Evolutionary conservation across 495 filamentous ascomycete genomes (phyloP), one percentile per base, ranked within the genome.

Genomic region (Xylaria flabelliformis): DNA sequence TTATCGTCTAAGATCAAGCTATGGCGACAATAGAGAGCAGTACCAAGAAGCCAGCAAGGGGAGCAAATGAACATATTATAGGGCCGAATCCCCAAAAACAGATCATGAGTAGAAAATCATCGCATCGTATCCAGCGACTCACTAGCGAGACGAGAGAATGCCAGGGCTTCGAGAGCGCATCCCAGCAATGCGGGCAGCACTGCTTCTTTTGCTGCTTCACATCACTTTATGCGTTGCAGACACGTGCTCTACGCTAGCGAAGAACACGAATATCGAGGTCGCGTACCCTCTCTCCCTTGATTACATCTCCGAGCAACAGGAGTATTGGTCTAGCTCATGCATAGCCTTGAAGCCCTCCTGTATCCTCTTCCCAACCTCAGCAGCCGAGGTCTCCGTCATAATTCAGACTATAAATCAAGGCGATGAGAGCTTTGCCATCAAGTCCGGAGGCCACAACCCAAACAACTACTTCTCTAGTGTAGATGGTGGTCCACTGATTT

Each of bases 391-490:
- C 3, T 74, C 81, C 21, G 72, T 75, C 56, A 75, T 83, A 53
- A 36, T 83, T 46, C 71, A 74, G 50, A 63, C 78, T 6, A 76
- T 83, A 42, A 72, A 74, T 70, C 73, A 74, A 74, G 80, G 75
- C 67, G 77, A 75, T 19, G 86, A 86, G 73, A 73, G 62, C n/a
- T 88, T 87, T 72, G 79, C 86, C 12, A 78, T 88, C 67, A 87
- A 86, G 58, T 83, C 85, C 9, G 86, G 86, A 9, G 85, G 85
- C 24, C 88, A 90, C 79, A 80, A 82, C 26, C 78, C 82, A 19
- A 86, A 84, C 72, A 81, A 80, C 36, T 85, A 86, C 19, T 86
- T 82, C 36, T 79, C 86, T 10, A 89, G 87, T 73, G 86, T 90
- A 48, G 67, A 81, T 24, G 78, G 80, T 21, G 88, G 88, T 9